These are phyloP conservation scores for Danielozyma ontarioensis DNA, from an alignment of 805 yeast species.

Conservation along the genomic window DNA sequence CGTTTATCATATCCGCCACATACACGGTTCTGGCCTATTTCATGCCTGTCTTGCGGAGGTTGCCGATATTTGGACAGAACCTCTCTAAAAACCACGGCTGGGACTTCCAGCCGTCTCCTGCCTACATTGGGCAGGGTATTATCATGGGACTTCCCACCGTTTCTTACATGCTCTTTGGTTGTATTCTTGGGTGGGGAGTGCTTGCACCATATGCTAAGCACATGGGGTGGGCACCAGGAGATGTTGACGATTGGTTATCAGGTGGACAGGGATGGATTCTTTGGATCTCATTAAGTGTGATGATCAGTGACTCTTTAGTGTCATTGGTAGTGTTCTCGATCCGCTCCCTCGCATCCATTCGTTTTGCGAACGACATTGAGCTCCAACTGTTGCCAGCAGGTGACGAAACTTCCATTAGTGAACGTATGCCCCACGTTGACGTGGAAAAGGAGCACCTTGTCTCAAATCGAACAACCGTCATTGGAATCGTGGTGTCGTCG, in stretches of 20 bases:
- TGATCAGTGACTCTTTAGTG: constrained; percentile 88
- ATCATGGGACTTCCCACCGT: constrained; percentile 95
- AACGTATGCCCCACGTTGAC: constrained; percentile 19
- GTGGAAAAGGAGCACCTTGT: constrained; percentile 43
- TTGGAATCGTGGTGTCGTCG: constrained; percentile 65
- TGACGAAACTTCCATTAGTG: constrained; percentile 5
- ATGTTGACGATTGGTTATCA: constrained; percentile 83
- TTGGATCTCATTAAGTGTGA: constrained; percentile 88
- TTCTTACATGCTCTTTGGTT: constrained; percentile 84
- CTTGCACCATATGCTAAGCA: constrained; percentile 74
- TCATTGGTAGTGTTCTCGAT: constrained; percentile 62
- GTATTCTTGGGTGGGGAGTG: constrained; percentile 86
- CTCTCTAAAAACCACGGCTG: constrained; percentile 67
- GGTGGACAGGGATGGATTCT: constrained; percentile 98
- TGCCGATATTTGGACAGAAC: constrained; percentile 72
- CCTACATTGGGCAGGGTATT: constrained; percentile 95
- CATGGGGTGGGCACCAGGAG: constrained; percentile 84
- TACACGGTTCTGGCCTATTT: constrained; percentile 74
- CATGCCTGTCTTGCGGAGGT: constrained; percentile 56
- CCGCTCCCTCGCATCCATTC: constrained; percentile 29
- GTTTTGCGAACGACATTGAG: constrained; percentile 2
- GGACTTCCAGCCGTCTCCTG: constrained; percentile 95
- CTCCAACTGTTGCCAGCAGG: constrained; percentile 3
- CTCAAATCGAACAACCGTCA: constrained; percentile 39
- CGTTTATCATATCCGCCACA: constrained; percentile 64